Percentiles rank a stretch among this genome's conserved stretches.
Evolutionary conservation across 2,329 filamentous ascomycete species (phyloP).

Genomic region (Macrophomina tecta): DNA sequence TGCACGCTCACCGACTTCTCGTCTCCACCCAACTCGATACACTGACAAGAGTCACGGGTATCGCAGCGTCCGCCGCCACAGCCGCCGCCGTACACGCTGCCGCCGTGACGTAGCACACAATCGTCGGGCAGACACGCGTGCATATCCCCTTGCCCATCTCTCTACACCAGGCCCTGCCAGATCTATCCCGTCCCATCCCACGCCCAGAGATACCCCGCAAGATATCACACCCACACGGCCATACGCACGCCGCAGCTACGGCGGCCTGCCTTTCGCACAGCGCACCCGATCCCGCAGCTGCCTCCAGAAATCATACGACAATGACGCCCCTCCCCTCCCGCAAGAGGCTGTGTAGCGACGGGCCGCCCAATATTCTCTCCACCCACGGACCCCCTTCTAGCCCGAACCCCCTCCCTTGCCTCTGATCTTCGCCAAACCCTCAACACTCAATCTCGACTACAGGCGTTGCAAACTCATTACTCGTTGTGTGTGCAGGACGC

Average conservation of each 20-base stretch:
- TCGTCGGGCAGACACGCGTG: background rate
- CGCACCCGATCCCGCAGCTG: background rate
- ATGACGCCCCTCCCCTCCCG: background rate
- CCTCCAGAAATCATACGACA: background rate
- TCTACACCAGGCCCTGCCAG: background rate
- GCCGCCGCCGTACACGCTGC: background rate
- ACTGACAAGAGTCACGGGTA: background rate
- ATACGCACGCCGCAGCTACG: background rate
- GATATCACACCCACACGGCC: background rate
- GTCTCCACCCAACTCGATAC: background rate
- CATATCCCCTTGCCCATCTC: background rate
- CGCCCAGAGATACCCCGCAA: background rate
- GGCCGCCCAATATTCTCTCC: background rate
- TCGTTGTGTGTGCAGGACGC: too few relatives aligned
- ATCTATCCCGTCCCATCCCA: background rate
- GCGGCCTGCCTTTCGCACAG: background rate
- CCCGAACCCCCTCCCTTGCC: background rate
- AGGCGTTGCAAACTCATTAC: too few relatives aligned
- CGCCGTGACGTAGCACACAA: background rate
- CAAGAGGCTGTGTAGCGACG: background rate
- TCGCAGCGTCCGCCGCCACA: too few relatives aligned
- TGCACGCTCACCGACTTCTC: constrained; percentile 1
- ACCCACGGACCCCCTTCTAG: background rate
- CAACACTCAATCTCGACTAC: background rate
- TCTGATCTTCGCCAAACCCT: background rate